phyloP scores from a whole-genome alignment of 305 asterid genomes.

The Caryopteris hybrid region DNA sequence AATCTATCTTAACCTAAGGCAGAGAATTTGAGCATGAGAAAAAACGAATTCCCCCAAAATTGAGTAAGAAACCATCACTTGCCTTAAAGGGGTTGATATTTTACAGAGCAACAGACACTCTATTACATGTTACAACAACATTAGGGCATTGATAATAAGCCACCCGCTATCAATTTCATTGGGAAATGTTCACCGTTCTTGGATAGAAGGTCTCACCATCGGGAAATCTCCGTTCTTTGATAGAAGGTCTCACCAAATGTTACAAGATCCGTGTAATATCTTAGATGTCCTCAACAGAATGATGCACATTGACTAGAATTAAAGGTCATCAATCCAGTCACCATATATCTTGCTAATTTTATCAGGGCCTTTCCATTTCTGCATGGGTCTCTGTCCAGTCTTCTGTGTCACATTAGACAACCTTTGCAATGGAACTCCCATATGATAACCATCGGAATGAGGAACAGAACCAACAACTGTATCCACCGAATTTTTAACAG shows the following conservation, averaged over 20 bases:
- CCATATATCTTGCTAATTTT: constrained; percentile 88
- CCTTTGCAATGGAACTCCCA: constrained; percentile 52
- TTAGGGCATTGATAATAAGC: background rate
- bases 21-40: background rate
- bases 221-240: too few relatives aligned
- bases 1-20: too few relatives aligned
- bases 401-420: constrained; percentile 43
- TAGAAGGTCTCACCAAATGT: too few relatives aligned
- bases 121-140: constrained; percentile 25
- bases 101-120: constrained; percentile 12
- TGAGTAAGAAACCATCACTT: background rate
- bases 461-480: constrained; percentile 33
- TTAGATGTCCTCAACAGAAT: too few relatives aligned
- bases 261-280: too few relatives aligned
- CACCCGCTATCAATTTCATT: background rate
- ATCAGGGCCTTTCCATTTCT: constrained; percentile 92
- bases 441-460: constrained; percentile 49
- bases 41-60: background rate
- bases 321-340: constrained; percentile 91
- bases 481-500: constrained; percentile 37
- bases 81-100: constrained; percentile 15
- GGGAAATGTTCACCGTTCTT: background rate
- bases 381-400: constrained; percentile 48
- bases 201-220: too few relatives aligned
- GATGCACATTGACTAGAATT: constrained; percentile 4